Evolutionary conservation across 202 grass and related monocot genomes (phyloP).

Genomic region (Digitaria exilis): DNA sequence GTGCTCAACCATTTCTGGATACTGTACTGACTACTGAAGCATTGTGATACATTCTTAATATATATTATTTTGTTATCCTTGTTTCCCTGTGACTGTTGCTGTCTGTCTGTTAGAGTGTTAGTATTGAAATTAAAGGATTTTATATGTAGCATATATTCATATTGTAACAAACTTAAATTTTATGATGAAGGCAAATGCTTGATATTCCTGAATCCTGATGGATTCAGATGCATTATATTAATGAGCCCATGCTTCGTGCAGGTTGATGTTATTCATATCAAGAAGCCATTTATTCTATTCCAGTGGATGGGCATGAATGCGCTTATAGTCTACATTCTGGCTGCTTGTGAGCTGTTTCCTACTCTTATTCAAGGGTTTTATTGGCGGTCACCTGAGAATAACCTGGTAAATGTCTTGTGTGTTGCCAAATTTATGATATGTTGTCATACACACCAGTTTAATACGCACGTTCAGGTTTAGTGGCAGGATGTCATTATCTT

Average conservation of each 20-base stretch:
- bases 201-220: not conserved
- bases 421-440: not conserved
- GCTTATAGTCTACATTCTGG: conserved; percentile 80
- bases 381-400: conserved; percentile 77
- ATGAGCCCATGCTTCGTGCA: conserved; percentile 30
- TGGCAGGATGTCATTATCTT: not conserved
- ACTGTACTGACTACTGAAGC: not conserved
- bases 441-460: not conserved
- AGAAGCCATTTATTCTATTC: conserved; percentile 74
- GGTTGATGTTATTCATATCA: conserved; percentile 69
- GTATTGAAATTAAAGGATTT: not conserved
- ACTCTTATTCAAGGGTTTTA: conserved; percentile 86
- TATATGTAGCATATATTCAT: not conserved
- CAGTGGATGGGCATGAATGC: conserved; percentile 97
- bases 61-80: not conserved
- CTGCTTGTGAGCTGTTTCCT: conserved; percentile 76
- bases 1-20: not conserved
- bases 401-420: conserved; percentile 53
- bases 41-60: not conserved
- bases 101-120: not conserved
- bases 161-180: not conserved
- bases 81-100: not conserved
- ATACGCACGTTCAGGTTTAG: not conserved
- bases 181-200: conserved; percentile 19
- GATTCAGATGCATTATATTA: not conserved